These are phyloP conservation scores for Mycena latifolia DNA, from an alignment of 768 basidiomycete genomes.

Conservation along the genomic window DNA sequence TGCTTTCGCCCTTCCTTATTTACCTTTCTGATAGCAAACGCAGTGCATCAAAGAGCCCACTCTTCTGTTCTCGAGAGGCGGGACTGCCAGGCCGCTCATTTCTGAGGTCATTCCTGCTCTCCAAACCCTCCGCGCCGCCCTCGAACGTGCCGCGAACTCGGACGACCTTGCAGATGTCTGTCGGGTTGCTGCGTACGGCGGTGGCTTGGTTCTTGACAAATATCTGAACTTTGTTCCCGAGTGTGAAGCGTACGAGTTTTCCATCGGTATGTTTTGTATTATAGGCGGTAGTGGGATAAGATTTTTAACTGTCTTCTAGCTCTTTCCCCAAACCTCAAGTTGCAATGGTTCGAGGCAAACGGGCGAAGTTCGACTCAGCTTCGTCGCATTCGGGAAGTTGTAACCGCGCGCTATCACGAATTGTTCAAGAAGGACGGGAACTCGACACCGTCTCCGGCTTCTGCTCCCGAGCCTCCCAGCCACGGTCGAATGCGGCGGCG, in stretches of 20 bases:
- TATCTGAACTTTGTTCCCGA: constrained; percentile 10
- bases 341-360: constrained; percentile 6
- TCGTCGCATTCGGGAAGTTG: constrained; percentile 4
- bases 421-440: constrained; percentile 5
- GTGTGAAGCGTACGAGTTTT: constrained; percentile 21
- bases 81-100: constrained; percentile 16
- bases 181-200: constrained; percentile 26
- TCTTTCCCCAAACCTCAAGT: constrained; percentile 11
- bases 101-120: constrained; percentile 21
- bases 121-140: constrained; percentile 9
- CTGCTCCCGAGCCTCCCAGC: neutral
- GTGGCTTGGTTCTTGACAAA: constrained; percentile 5
- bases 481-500: neutral
- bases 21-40: neutral
- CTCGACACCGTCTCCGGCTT: neutral
- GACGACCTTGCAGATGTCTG: constrained; percentile 12
- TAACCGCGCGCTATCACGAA: constrained; percentile 1
- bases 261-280: constrained; percentile 6
- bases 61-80: constrained; percentile 11
- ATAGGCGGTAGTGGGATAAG: no score
- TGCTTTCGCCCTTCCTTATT: neutral
- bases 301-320: neutral
- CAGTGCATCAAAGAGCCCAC: constrained; percentile 17
- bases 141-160: constrained; percentile 1
- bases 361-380: constrained; percentile 1